Percentiles rank a stretch among this genome's conserved stretches.
phyloP scores from a whole-genome alignment of 2,329 filamentous ascomycete genomes.

The Amesomyces nigricolor region DNA sequence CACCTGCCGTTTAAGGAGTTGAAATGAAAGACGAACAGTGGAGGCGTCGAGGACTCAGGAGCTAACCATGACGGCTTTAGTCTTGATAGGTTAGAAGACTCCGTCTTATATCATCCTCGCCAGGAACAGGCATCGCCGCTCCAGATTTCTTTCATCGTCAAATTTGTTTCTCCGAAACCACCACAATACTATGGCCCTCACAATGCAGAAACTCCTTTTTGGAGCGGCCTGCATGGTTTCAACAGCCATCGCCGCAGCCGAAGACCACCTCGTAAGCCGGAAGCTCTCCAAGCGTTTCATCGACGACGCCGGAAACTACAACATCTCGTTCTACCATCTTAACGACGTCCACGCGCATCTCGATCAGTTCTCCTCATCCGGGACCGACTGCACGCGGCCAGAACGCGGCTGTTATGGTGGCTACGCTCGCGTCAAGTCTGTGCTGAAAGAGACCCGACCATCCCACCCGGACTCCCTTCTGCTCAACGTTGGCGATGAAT shows the following conservation, averaged over 20 bases:
- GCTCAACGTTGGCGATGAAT: slow-evolving; percentile 64
- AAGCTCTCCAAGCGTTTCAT: slow-evolving; percentile 43
- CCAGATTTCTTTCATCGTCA: too few species aligned
- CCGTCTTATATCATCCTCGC: slow-evolving; percentile 27
- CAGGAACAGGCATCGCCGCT: not conserved
- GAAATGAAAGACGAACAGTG: too few species aligned
- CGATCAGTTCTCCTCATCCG: slow-evolving; percentile 56
- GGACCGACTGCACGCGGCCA: slow-evolving; percentile 55
- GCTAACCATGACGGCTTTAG: too few species aligned
- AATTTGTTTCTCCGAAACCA: slow-evolving; percentile 5
- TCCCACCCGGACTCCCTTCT: slow-evolving; percentile 56
- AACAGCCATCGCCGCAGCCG: slow-evolving; percentile 16
- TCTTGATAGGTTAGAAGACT: too few species aligned
- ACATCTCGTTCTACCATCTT: slow-evolving; percentile 62
- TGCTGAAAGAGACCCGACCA: slow-evolving; percentile 51
- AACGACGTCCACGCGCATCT: slow-evolving; percentile 65
- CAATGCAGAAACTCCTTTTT: slow-evolving; percentile 9
- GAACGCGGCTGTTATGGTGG: slow-evolving; percentile 57
- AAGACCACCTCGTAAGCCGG: slow-evolving; percentile 46
- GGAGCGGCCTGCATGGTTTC: slow-evolving; percentile 3
- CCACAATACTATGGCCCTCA: not conserved
- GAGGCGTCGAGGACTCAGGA: too few species aligned
- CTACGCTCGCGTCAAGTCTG: slow-evolving; percentile 58
- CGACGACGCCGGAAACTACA: slow-evolving; percentile 46
- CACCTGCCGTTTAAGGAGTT: too few species aligned